phyloP scores from a whole-genome alignment of 306 rosid species.

The Aeschynomene evenia region DNA sequence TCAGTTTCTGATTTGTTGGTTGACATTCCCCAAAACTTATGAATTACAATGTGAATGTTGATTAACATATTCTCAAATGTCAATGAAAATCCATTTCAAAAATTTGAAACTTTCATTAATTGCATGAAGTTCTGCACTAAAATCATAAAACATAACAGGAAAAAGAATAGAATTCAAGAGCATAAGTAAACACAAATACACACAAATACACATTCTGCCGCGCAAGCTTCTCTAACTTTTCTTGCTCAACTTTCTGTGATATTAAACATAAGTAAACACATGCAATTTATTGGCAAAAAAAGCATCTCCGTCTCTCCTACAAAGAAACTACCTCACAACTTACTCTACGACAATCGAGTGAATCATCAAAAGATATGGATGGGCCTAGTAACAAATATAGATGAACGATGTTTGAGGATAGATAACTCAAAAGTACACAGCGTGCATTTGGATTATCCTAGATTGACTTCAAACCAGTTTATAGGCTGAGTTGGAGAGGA shows the following conservation, averaged over 20 bases:
- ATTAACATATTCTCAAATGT: no score
- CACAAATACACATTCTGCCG: no score
- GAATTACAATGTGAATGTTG: no score
- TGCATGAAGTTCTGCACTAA: not conserved
- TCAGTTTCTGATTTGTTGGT: no score
- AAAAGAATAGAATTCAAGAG: not conserved
- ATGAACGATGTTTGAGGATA: no score
- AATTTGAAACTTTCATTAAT: not conserved
- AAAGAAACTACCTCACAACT: not conserved
- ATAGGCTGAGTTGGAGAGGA: no score
- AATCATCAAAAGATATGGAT: not conserved
- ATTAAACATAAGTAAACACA: slow-evolving; percentile 18
- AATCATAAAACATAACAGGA: not conserved
- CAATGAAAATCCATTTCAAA: not conserved
- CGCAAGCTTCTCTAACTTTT: slow-evolving; percentile 87
- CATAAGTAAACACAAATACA: no score
- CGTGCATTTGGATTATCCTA: no score
- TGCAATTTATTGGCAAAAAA: slow-evolving; percentile 15
- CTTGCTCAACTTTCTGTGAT: slow-evolving; percentile 72
- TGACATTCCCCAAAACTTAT: no score
- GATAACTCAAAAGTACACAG: no score
- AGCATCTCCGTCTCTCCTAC: not conserved
- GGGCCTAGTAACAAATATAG: no score
- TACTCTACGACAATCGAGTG: not conserved
- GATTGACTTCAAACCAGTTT: no score